These are phyloP conservation scores for Candida schatavii DNA, from an alignment of 805 yeast genomes.

Conservation along the genomic window DNA sequence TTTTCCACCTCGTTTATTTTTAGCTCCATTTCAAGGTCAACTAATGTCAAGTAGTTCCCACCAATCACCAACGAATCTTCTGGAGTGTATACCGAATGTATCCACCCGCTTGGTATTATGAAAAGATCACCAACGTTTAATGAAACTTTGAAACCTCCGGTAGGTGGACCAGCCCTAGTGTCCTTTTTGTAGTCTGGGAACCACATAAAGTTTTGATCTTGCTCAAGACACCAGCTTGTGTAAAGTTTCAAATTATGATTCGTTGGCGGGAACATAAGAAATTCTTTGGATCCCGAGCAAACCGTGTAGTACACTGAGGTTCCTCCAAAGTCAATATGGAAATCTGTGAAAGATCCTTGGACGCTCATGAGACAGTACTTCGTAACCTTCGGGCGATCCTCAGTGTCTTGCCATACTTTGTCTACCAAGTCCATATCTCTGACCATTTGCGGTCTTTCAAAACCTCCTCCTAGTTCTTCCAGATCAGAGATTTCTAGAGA, in stretches of 20 bases:
- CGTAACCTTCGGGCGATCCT: conserved; percentile 56
- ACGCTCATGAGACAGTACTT: conserved; percentile 87
- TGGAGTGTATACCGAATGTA: conserved; percentile 86
- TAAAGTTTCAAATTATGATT: conserved; percentile 57
- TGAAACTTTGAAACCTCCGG: conserved; percentile 51
- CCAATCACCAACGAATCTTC: conserved; percentile 79
- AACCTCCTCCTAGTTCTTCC: conserved; percentile 44
- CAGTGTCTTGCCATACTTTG: conserved; percentile 51
- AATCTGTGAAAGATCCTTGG: conserved; percentile 76
- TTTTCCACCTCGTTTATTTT: conserved; percentile 61
- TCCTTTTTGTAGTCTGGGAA: conserved; percentile 47
- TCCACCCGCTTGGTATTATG: conserved; percentile 90
- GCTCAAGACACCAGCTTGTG: conserved; percentile 67
- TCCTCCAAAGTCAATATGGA: conserved; percentile 90
- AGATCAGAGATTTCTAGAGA: conserved; percentile 70
- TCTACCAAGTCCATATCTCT: conserved; percentile 65
- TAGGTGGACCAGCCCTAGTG: conserved; percentile 26
- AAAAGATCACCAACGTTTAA: conserved; percentile 67
- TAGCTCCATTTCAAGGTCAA: conserved; percentile 62
- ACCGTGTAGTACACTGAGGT: conserved; percentile 88
- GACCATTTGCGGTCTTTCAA: conserved; percentile 67
- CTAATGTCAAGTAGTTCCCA: conserved; percentile 75
- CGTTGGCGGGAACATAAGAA: conserved; percentile 80
- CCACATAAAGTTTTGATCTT: conserved; percentile 62
- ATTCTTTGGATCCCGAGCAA: conserved; percentile 69